Base-by-base conservation (phyloP, 768 basidiomycete species). In the Mycena maculata region DNA sequence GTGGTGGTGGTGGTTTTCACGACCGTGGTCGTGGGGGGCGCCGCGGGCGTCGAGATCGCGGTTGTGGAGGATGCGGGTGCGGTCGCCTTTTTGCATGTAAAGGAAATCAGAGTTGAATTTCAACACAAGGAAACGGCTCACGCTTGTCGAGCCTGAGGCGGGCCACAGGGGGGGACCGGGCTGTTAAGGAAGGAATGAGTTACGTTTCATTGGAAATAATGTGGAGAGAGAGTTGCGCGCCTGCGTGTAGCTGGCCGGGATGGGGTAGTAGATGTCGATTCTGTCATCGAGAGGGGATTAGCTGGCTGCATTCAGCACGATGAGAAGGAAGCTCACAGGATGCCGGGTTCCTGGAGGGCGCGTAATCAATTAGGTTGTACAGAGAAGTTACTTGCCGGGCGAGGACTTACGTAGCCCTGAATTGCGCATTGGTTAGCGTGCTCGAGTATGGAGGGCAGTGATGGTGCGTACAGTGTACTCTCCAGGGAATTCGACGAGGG, bases 401-500 rank as follows among this genome's bases (percentile, higher is more conserved):
- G 8, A 9, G 33, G 6, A 42, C 38, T 30, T 22, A 65, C 49
- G 30, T 65, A 52, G 16, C 57, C 64, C 49, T 53, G 30, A 48
- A 44, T 13, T 2, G 10, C 18, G 15, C 18, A 13, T 38, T 13
- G 33, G 18, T 31, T 5, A 38, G 15, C 12, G 8, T 31, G 10
- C 15, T 7, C 31, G 4, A 3, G 33, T 13, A 12, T 48, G 33
- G 10, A 12, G 12, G 36, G 18, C n/a, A 22, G 41, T 23, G 30
- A 27, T 33, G 6, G 22, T 50, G n/a, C 65, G 66, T 50, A 44
- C 76, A n/a, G 77, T 78, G 70, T 80, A 80, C 6, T 74, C 78
- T 28, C 79, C 79, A 22, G 78, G 79, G 71, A 79, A 76, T 11
- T 74, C 60, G 25, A 79, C 78, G n/a, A 78, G 71, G 18, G 79